Percentiles rank a stretch among this genome's conserved stretches.
Evolutionary conservation across 1,284 basidiomycete genomes (phyloP).

Genomic region (Coriolopsis trogii): DNA sequence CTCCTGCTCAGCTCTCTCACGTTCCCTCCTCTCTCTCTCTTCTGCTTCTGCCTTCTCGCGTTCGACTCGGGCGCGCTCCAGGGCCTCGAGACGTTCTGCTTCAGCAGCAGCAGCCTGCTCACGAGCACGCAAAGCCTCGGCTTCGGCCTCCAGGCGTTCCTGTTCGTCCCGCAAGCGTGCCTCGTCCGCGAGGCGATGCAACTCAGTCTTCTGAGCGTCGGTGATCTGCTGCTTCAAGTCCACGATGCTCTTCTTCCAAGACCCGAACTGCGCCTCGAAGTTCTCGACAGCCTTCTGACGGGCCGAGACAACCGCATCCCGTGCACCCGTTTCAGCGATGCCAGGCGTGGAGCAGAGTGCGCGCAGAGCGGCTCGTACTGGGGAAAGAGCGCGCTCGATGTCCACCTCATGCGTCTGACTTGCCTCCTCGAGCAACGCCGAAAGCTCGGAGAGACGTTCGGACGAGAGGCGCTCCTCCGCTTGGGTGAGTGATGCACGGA

Average conservation of each 20-base stretch:
- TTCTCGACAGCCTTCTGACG: conserved; percentile 52
- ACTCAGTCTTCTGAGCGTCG: conserved; percentile 35
- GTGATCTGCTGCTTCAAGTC: conserved; percentile 37
- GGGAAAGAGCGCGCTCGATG: conserved; percentile 52
- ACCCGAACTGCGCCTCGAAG: conserved; percentile 47
- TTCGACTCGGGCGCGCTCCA: conserved; percentile 29
- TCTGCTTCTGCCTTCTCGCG: conserved; percentile 32
- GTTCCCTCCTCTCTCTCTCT: conserved; percentile 34
- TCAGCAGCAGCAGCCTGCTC: conserved; percentile 19
- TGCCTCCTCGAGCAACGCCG: conserved; percentile 20
- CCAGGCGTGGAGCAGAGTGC: conserved; percentile 50
- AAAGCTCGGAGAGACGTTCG: conserved; percentile 36
- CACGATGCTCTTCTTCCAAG: conserved; percentile 49
- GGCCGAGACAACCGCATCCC: conserved; percentile 47
- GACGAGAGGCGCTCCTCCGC: conserved; percentile 36
- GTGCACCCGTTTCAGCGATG: conserved; percentile 42
- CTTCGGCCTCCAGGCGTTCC: conserved; percentile 38
- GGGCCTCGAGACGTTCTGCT: conserved; percentile 26
- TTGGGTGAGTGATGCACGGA: conserved; percentile 38
- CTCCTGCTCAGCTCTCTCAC: conserved; percentile 33
- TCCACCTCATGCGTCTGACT: conserved; percentile 3
- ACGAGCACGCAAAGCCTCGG: conserved; percentile 18
- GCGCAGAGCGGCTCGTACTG: conserved; percentile 52
- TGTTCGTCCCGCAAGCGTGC: conserved; percentile 39
- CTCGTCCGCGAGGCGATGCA: conserved; percentile 34